These are phyloP conservation scores for Colletotrichum gigasporum DNA, from an alignment of 2,329 filamentous ascomycete genomes.

Conservation along the genomic window DNA sequence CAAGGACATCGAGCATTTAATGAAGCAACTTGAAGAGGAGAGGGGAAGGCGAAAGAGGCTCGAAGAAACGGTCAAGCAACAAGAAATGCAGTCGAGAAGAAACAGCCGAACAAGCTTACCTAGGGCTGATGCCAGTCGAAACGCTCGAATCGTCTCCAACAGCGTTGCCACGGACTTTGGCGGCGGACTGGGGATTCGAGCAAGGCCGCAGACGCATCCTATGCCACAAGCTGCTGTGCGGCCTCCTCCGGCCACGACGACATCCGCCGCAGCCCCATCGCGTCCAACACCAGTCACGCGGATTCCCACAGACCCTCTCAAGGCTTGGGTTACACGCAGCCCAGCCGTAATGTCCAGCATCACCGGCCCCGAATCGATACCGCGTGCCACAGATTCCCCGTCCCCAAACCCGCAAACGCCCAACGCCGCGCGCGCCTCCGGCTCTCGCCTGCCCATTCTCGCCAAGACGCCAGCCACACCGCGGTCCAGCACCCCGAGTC, in stretches of 20 bases:
- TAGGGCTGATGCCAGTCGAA: constrained; percentile 29
- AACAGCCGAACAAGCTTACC: neutral
- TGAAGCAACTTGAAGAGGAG: constrained; percentile 46
- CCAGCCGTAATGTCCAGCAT: constrained; percentile 25
- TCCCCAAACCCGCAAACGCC: constrained; percentile 36
- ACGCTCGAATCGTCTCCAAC: neutral
- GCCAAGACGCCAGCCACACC: constrained; percentile 43
- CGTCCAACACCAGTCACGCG: neutral
- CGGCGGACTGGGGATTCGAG: neutral
- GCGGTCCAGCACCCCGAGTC: constrained; percentile 45
- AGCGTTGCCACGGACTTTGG: neutral
- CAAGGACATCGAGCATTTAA: constrained; percentile 43
- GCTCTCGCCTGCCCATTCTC: constrained; percentile 47
- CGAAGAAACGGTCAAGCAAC: constrained; percentile 38
- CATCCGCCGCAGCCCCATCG: neutral
- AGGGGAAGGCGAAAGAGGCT: constrained; percentile 41
- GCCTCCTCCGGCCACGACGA: neutral
- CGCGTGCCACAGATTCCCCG: constrained; percentile 32
- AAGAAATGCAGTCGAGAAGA: constrained; percentile 32
- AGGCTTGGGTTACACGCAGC: constrained; percentile 9
- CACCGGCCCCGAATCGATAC: constrained; percentile 30
- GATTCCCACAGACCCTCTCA: neutral
- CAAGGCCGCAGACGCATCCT: constrained; percentile 8
- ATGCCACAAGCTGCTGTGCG: neutral
- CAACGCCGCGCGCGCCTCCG: constrained; percentile 42